phyloP scores from a whole-genome alignment of 805 yeast genomes.

The Barnettozyma californica region DNA sequence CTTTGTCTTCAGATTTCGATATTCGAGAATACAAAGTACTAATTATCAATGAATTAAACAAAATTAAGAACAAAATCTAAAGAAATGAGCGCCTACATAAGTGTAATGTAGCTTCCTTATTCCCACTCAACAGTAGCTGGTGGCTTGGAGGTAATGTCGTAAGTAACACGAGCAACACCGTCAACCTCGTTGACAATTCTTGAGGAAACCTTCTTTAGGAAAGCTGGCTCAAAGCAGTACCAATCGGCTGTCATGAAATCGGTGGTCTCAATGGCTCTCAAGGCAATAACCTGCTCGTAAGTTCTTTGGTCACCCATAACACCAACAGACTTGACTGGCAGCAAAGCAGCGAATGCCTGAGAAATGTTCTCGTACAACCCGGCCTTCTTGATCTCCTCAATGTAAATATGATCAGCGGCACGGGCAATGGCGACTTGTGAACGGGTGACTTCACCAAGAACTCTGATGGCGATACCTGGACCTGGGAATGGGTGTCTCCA shows the following conservation, averaged over 20 bases:
- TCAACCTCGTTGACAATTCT: conserved; percentile 98
- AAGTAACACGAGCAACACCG: conserved; percentile 98
- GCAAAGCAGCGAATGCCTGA: conserved; percentile 94
- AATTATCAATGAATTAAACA: background rate
- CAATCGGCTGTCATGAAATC: conserved; percentile 99
- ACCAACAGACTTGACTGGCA: conserved; percentile 98
- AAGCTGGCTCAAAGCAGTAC: conserved; percentile 88
- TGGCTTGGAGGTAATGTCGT: conserved; percentile 97
- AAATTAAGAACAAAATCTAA: background rate
- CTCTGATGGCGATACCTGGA: conserved; percentile 99
- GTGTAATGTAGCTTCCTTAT: conserved; percentile 26
- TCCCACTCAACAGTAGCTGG: conserved; percentile 99
- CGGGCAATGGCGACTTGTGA: conserved; percentile 94
- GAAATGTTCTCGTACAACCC: conserved; percentile 91
- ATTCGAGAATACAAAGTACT: background rate
- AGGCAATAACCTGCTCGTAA: conserved; percentile 97
- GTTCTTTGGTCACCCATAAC: conserved; percentile 99
- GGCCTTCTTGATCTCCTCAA: conserved; percentile 90
- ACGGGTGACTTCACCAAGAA: conserved; percentile 92
- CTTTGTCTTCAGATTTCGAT: too few relatives aligned
- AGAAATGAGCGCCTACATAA: conserved; percentile 26
- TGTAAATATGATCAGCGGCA: conserved; percentile 93
- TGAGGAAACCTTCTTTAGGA: conserved; percentile 88
- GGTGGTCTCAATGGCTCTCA: conserved; percentile 94
- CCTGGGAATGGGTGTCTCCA: conserved; percentile 99